phyloP scores from a whole-genome alignment of 352 stramenopile genomes.

The Elongisporangium prolatum region DNA sequence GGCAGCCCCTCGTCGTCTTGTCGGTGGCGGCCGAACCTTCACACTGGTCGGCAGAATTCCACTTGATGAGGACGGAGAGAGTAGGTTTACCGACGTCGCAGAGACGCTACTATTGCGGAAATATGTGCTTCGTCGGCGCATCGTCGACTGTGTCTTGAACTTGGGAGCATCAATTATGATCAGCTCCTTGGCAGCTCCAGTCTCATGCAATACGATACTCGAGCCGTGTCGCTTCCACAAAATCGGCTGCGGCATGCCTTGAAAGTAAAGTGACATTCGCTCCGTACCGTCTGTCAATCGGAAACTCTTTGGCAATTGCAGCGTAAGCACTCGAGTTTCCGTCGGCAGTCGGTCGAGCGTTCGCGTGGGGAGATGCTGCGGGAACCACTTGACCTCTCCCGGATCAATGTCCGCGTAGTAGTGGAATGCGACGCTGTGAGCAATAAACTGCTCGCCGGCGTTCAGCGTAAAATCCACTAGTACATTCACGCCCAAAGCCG shows the following conservation, averaged over 20 bases:
- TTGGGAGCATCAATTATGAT: slow-evolving; percentile 32
- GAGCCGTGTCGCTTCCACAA: slow-evolving; percentile 39
- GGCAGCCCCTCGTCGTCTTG: background rate
- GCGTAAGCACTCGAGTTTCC: slow-evolving; percentile 37
- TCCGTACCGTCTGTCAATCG: slow-evolving; percentile 42
- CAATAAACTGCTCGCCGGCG: slow-evolving; percentile 71
- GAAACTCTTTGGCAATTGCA: slow-evolving; percentile 48
- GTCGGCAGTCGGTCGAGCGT: slow-evolving; percentile 32
- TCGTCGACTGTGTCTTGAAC: slow-evolving; percentile 36
- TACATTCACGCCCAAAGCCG: slow-evolving; percentile 25
- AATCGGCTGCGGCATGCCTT: slow-evolving; percentile 31
- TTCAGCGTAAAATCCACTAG: slow-evolving; percentile 75
- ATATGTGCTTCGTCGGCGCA: slow-evolving; percentile 38
- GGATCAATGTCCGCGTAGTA: slow-evolving; percentile 52
- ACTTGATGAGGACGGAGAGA: slow-evolving; percentile 8
- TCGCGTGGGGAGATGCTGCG: slow-evolving; percentile 45
- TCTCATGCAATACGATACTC: slow-evolving; percentile 52
- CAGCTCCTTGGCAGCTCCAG: slow-evolving; percentile 28
- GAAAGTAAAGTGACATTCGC: slow-evolving; percentile 55
- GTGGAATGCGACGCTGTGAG: slow-evolving; percentile 60
- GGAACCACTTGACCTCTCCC: slow-evolving; percentile 46
- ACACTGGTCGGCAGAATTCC: slow-evolving; percentile 10
- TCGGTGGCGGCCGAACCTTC: slow-evolving; percentile 6
- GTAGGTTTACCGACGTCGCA: slow-evolving; percentile 24
- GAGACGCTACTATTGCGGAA: slow-evolving; percentile 56